Evolutionary conservation across 163 green algal genomes (phyloP), one percentile per base, ranked within the genome.

Genomic region (Prototheca wickerhamii): DNA sequence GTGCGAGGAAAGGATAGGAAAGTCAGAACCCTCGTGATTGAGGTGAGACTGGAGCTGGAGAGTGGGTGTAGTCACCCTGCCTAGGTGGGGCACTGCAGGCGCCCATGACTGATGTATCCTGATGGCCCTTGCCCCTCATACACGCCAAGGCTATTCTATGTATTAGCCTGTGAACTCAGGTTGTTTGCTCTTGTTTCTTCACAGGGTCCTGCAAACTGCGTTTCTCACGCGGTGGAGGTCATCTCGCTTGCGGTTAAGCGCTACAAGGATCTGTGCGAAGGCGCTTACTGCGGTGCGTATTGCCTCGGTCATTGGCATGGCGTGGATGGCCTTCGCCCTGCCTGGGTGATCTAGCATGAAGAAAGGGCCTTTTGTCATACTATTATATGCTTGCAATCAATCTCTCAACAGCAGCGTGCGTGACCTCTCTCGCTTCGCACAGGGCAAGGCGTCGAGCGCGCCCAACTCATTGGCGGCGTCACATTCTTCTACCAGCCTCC

Each of bases 241-340:
- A 84, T 96, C 21, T 74, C 73, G 12, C 73, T 82, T 10, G 90
- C 88, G 1, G 79, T 96, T 15, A 82, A 92, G 44, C 79, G 87
- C n/a, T 96, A 96, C 85, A 90, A 91, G 67, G 85, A 93, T 44
- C 82, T 96, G n/a, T 95, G 86, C 56, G 87, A 94, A 60, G 83
- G 86, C 3, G 68, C 63, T 1, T 87, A 80, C 68, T 64, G 58
- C 26, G 60, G 25, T 66, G 29, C 58, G 50, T 30, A 12, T 56
- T 58, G 59, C n/a, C 37, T 29, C 8, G 40, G 28, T 57, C n/a
- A 29, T 25, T 10, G 29, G 23, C 17, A 33, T 42, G 25, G 37
- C 37, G 23, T 56, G 40, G 31, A 42, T 20, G 12, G 15, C 7
- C 2, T 20, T 57, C 4, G 4, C 21, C 42, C 26, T 18, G 18